Percentiles rank a stretch among this genome's conserved stretches.
Conservation (phyloP, 148 eudicot species). For the Vaccinium darrowii region DNA sequence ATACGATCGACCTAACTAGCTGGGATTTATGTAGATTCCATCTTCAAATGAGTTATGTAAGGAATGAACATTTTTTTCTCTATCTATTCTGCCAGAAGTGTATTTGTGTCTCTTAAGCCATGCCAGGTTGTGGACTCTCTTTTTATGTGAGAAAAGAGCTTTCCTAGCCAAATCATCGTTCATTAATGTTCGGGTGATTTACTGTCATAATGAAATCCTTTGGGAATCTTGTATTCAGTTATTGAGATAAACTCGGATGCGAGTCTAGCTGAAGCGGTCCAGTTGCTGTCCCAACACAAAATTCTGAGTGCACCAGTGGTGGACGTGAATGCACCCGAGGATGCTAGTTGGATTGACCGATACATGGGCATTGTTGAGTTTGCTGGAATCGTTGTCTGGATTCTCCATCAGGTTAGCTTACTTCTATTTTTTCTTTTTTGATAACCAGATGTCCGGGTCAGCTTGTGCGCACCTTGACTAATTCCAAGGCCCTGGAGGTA, state of each 20-base stretch:
- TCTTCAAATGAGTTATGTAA: not conserved
- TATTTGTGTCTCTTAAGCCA: not conserved
- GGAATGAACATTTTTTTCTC: not conserved
- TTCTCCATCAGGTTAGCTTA: slow-evolving; percentile 73
- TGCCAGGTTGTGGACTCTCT: not conserved
- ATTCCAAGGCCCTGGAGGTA: no score
- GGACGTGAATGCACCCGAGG: slow-evolving; percentile 72
- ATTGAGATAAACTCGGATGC: slow-evolving; percentile 83
- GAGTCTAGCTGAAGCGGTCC: slow-evolving; percentile 83
- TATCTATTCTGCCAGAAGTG: not conserved
- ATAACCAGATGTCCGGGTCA: no score
- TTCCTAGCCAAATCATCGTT: not conserved
- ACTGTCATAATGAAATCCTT: not conserved
- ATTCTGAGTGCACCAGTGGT: slow-evolving; percentile 91
- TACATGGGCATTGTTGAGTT: slow-evolving; percentile 89
- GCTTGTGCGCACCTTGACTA: no score
- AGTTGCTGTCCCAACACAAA: slow-evolving; percentile 68
- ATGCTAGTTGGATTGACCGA: slow-evolving; percentile 91
- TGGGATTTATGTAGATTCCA: not conserved
- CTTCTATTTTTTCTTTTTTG: not conserved
- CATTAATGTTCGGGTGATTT: not conserved
- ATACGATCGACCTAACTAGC: not conserved
- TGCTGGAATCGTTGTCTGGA: slow-evolving; percentile 98
- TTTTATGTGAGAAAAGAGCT: not conserved
- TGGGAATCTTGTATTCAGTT: slow-evolving; percentile 27